Evolutionary conservation across 352 stramenopile genomes (phyloP).

Genomic region (Phytophthora macrochlamydospora): DNA sequence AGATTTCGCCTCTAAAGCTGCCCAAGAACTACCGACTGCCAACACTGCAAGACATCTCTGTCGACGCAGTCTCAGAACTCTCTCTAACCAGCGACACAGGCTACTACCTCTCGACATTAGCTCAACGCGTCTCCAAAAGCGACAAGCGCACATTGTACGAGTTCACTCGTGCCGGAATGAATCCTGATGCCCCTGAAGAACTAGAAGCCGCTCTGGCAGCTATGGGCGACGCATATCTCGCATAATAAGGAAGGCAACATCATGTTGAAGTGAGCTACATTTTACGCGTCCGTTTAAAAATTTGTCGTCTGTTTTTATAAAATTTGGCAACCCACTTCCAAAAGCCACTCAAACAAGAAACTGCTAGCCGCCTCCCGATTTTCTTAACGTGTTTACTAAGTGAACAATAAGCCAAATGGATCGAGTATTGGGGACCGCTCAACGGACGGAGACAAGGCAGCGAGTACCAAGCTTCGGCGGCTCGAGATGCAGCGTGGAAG

Average conservation of each 20-base stretch:
- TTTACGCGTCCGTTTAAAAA: not conserved
- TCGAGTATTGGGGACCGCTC: slow-evolving; percentile 13
- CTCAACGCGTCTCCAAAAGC: slow-evolving; percentile 34
- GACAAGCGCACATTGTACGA: slow-evolving; percentile 78
- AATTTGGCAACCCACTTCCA: not conserved
- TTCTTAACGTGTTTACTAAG: not conserved
- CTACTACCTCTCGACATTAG: slow-evolving; percentile 50
- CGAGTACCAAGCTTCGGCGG: slow-evolving; percentile 9
- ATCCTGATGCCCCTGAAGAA: slow-evolving; percentile 66
- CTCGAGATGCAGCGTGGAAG: slow-evolving; percentile 43
- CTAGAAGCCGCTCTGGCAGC: slow-evolving; percentile 49
- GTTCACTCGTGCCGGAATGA: slow-evolving; percentile 78
- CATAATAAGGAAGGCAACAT: slow-evolving; percentile 13
- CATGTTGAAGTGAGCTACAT: not conserved
- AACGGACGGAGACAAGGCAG: slow-evolving; percentile 7
- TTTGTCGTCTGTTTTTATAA: too few species aligned
- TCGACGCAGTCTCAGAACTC: slow-evolving; percentile 59
- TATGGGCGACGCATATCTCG: slow-evolving; percentile 53
- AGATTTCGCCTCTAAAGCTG: slow-evolving; percentile 24
- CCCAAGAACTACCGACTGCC: slow-evolving; percentile 28
- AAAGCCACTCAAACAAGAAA: not conserved
- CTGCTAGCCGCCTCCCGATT: not conserved
- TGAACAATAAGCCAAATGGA: slow-evolving; percentile 8
- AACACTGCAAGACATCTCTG: slow-evolving; percentile 19
- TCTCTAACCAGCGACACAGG: slow-evolving; percentile 46